Evolutionary conservation across 345 rosid species (phyloP).

Genomic region (Brassica incana): DNA sequence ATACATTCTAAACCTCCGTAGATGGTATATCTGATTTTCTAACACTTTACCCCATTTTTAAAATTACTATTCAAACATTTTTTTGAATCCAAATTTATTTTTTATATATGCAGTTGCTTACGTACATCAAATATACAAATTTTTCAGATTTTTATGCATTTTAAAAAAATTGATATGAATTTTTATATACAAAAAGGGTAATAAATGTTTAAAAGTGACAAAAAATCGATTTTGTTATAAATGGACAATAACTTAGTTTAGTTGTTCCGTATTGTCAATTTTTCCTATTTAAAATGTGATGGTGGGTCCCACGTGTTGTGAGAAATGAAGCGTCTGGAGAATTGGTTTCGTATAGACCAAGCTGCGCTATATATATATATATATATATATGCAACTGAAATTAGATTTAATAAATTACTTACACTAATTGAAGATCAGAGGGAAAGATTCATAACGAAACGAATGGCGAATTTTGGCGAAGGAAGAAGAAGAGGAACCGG

Average conservation of each 20-base stretch:
- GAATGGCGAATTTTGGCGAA: conserved; percentile 38
- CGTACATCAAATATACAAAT: too few species aligned
- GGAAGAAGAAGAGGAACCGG: conserved; percentile 46
- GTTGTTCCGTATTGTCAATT: too few species aligned
- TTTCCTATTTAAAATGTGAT: not conserved
- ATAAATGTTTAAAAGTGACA: not conserved
- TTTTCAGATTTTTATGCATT: too few species aligned
- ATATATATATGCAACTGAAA: not conserved
- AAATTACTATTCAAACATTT: too few species aligned
- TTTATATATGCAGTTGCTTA: too few species aligned
- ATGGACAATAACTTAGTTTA: too few species aligned
- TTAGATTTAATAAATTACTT: not conserved
- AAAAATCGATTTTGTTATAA: not conserved
- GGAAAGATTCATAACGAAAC: conserved; percentile 13
- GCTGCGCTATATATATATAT: not conserved
- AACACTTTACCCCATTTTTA: too few species aligned
- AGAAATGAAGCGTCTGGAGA: conserved; percentile 28
- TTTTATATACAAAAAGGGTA: too few species aligned
- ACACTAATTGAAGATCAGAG: not conserved
- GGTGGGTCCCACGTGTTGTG: conserved; percentile 28
- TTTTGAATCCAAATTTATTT: too few species aligned
- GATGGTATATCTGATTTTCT: too few species aligned
- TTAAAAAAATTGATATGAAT: not conserved
- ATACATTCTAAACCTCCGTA: too few species aligned
- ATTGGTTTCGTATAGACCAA: conserved; percentile 25